Evolutionary conservation across 495 filamentous ascomycete genomes (phyloP).

Genomic region (Alectoria sarmentosa): DNA sequence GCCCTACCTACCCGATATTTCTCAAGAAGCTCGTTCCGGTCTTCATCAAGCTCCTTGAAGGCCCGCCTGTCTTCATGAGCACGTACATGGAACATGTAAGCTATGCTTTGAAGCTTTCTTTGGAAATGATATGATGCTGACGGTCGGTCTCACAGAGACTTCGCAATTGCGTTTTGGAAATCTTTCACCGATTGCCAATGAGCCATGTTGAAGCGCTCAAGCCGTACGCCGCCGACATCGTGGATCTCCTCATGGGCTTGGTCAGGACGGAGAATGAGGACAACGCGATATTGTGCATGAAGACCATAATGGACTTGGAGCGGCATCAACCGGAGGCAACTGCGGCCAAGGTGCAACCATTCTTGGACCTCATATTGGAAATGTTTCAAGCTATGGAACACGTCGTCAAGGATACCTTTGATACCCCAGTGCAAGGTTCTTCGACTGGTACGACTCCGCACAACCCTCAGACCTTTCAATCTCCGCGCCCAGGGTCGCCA

Average conservation of each 20-base stretch:
- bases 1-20: slow-evolving; percentile 63
- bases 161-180: slow-evolving; percentile 87
- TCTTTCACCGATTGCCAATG: slow-evolving; percentile 84
- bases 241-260: slow-evolving; percentile 80
- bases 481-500: slow-evolving; percentile 83
- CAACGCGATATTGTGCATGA: slow-evolving; percentile 95
- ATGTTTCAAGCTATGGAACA: slow-evolving; percentile 92
- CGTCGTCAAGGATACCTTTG: slow-evolving; percentile 88
- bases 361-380: slow-evolving; percentile 86
- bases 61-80: slow-evolving; percentile 84
- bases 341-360: slow-evolving; percentile 72
- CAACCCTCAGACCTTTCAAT: slow-evolving; percentile 66
- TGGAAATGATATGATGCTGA: slow-evolving; percentile 21
- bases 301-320: slow-evolving; percentile 94
- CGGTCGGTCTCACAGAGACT: slow-evolving; percentile 58
- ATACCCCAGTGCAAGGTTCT: slow-evolving; percentile 50
- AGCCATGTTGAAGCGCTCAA: slow-evolving; percentile 72
- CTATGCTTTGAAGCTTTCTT: slow-evolving; percentile 3
- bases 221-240: slow-evolving; percentile 76
- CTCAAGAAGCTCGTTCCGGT: slow-evolving; percentile 81
- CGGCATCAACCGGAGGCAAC: slow-evolving; percentile 83
- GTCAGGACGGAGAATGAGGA: slow-evolving; percentile 94
- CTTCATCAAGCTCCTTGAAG: slow-evolving; percentile 78
- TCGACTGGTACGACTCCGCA: slow-evolving; percentile 50
- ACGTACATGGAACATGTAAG: slow-evolving; percentile 74